Evolutionary conservation across 2,329 filamentous ascomycete species (phyloP).

Genomic region (Fusarium sarcochroum): DNA sequence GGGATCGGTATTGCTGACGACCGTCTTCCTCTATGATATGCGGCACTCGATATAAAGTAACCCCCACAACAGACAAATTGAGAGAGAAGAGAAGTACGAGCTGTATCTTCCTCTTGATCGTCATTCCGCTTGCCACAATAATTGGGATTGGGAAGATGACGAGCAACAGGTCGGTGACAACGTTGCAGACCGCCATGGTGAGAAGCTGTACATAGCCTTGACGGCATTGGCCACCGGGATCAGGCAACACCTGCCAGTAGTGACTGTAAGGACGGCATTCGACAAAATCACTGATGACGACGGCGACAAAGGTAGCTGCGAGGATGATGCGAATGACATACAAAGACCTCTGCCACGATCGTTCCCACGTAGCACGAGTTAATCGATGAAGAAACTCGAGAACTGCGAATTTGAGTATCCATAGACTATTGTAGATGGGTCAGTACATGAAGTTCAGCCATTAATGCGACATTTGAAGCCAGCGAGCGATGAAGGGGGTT

Average conservation of each 20-base stretch:
- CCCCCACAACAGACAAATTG: slow-evolving; percentile 82
- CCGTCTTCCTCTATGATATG: slow-evolving; percentile 79
- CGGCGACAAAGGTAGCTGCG: slow-evolving; percentile 81
- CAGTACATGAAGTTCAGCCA: slow-evolving; percentile 41
- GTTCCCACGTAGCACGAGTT: slow-evolving; percentile 84
- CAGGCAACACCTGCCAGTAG: slow-evolving; percentile 87
- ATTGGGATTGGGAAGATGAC: slow-evolving; percentile 92
- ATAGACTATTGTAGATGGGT: slow-evolving; percentile 72
- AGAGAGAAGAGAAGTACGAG: slow-evolving; percentile 86
- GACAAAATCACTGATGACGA: slow-evolving; percentile 83
- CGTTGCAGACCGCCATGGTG: slow-evolving; percentile 90
- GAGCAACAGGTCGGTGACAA: slow-evolving; percentile 89
- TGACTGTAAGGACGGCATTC: slow-evolving; percentile 85
- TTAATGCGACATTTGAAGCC: background rate
- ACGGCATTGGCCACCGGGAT: slow-evolving; percentile 88
- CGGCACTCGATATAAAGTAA: slow-evolving; percentile 86
- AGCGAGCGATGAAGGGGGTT: slow-evolving; percentile 5
- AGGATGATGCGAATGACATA: slow-evolving; percentile 82
- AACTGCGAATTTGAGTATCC: slow-evolving; percentile 91
- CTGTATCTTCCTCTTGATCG: slow-evolving; percentile 81
- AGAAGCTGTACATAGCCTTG: slow-evolving; percentile 89
- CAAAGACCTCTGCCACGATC: slow-evolving; percentile 79
- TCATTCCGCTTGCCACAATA: slow-evolving; percentile 84
- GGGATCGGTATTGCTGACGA: slow-evolving; percentile 86
- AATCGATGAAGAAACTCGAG: slow-evolving; percentile 92